Evolutionary conservation across 2,329 filamentous ascomycete genomes (phyloP), one percentile per base, ranked within the genome.

Genomic region (Paraphoma chrysanthemicola): DNA sequence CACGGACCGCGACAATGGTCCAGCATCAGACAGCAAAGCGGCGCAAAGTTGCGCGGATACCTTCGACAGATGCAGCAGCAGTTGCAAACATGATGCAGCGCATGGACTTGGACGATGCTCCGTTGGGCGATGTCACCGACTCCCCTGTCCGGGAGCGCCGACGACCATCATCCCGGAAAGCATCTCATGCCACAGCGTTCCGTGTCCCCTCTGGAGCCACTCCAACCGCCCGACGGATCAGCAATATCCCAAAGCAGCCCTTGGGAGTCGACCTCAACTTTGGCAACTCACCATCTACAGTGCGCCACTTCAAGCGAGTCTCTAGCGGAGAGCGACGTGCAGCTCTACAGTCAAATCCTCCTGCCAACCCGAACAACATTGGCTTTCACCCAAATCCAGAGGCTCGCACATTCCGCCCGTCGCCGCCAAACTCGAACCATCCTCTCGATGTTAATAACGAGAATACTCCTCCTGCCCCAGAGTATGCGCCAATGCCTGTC

Each of bases 191-290:
- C 44, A 81, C 79, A 2, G 76, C 73, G 6, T 63, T 77, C 42
- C 70, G 74, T 8, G 62, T 72, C 4, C 59, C 76, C 10, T 74
- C 74, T 8, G 72, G 69, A 2, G 60, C 68, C 4, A 80, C 77
- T 14, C 77, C 78, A 2, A 82, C 80, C 3, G 76, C 80, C 33
- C 77, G 80, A 17, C 76, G 77, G 17, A 70, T 80, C 51, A 82
- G 79, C 57, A 70, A 73, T 31, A 56, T 64, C 28, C 63, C 69
- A 8, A 93, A 92, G 77, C 89, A 91, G 62, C 93, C 94, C 0
- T 83, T 97, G 1, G 92, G 93, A 53, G 85, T 95, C 1, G 92
- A 98, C 70, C 89, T 96, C 82, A 96, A 90, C 6, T 98, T 96
- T 78, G 95, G 94, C 49, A 98, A 98, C 76, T 90, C 89, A 7